A percentile compares a stretch with the other conserved stretches of the same genome.
Conservation (phyloP, 2,329 filamentous ascomycete genomes). For the Lasiodiplodia sp. region DNA sequence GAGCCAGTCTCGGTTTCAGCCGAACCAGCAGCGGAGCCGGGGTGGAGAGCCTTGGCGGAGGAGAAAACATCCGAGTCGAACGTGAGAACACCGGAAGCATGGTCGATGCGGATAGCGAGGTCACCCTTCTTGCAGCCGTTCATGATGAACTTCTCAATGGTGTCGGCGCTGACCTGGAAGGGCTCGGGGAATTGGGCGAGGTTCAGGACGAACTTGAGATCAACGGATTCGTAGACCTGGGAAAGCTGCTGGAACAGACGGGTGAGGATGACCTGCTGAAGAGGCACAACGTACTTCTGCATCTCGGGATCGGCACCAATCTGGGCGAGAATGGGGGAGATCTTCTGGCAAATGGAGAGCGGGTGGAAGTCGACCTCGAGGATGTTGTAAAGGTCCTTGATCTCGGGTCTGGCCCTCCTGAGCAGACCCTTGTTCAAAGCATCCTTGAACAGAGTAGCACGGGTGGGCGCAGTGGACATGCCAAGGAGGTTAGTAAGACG, state of each 20-base stretch:
- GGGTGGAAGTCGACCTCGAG: constrained; percentile 99
- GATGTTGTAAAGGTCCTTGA: constrained; percentile 97
- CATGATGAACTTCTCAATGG: constrained; percentile 99
- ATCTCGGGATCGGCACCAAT: constrained; percentile 94
- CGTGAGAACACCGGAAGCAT: constrained; percentile 91
- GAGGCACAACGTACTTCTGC: constrained; percentile 93
- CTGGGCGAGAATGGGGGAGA: constrained; percentile 91
- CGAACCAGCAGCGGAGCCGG: constrained; percentile 83
- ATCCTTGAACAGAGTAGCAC: constrained; percentile 92
- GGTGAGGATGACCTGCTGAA: constrained; percentile 98
- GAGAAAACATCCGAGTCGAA: constrained; percentile 99
- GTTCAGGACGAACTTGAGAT: constrained; percentile 89
- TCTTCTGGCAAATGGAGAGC: constrained; percentile 98
- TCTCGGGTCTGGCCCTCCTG: constrained; percentile 91
- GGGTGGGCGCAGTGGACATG: constrained; percentile 88
- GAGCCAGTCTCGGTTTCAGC: constrained; percentile 84
- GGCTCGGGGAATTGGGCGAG: constrained; percentile 96
- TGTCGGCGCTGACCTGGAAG: constrained; percentile 88
- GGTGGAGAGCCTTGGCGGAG: constrained; percentile 88
- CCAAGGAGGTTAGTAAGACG: constrained; percentile 94
- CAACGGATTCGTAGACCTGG: constrained; percentile 98
- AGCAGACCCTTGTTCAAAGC: constrained; percentile 93
- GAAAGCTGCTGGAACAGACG: constrained; percentile 98
- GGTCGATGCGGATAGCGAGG: constrained; percentile 92
- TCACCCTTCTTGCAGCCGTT: constrained; percentile 99